Evolutionary conservation across 1,284 basidiomycete genomes (phyloP).

Genomic region (Apiotrichum gracile): DNA sequence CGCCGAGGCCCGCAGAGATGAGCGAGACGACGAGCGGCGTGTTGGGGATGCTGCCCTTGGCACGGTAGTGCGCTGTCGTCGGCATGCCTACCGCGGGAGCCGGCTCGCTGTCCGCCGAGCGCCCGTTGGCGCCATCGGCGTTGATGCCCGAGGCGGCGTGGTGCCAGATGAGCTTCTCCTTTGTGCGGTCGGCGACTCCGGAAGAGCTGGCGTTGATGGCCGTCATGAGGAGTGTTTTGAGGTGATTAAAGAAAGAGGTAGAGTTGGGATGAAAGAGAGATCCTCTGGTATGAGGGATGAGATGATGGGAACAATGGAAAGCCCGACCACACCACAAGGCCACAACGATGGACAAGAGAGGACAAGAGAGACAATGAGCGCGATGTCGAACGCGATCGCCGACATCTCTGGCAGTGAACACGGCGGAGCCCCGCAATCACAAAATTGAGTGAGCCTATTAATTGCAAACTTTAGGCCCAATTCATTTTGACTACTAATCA

Average conservation of each 20-base stretch:
- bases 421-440: no score
- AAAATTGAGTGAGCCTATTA: no score
- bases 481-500: no score
- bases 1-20: conserved; percentile 70
- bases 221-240: background rate
- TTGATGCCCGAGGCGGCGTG: background rate
- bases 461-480: no score
- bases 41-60: conserved; percentile 67
- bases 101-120: background rate
- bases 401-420: no score
- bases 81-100: conserved; percentile 6
- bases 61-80: conserved; percentile 16
- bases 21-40: conserved; percentile 67
- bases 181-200: background rate
- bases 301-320: background rate
- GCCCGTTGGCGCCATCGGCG: background rate
- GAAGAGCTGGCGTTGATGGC: background rate
- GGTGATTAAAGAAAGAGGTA: background rate
- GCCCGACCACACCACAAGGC: no score
- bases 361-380: no score
- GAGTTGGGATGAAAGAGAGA: background rate
- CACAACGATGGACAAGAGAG: background rate
- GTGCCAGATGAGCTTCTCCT: background rate
- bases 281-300: background rate
- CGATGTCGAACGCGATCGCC: no score